Evolutionary conservation across 768 basidiomycete genomes (phyloP), one percentile per base, ranked within the genome.

Genomic region (Pleurotus djamor): DNA sequence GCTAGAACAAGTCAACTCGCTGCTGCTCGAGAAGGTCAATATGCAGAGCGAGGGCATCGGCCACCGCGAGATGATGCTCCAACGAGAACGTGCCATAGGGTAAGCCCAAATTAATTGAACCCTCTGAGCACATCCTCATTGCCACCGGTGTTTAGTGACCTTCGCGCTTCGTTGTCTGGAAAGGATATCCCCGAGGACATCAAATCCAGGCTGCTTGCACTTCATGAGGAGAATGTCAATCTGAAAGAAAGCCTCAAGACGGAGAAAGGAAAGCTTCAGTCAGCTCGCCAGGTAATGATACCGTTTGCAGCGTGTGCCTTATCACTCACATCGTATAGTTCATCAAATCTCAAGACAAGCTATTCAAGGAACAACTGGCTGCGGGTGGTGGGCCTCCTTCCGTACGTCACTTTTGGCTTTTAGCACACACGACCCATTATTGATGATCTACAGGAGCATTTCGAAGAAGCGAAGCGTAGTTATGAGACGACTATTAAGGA

Each of bases 21-120:
- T 98, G n/a, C 74, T 98, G 0, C 74, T 96, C 32, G 96, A 98
- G 70, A 98, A 98, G 74, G 89, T 97, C 58, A 91, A 81, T 61
- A 74, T 96, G 41, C 96, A 97, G 71, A 88, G 86, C 65, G 92
- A 94, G 50, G 89, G 91, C n/a, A 94, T 98, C 62, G 87, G 87
- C 12, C 90, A 95, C 65, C 79, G 95, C 54, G 96, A 97, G 68
- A 85, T 77, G 68, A 86, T 94, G 84, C 76, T 98, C 38, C 88
- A 91, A 67, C 83, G 92, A 49, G 94, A 96, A 69, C 85, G 89
- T 48, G 91, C 91, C 62, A 88, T 94, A 68, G 88, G 92, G 91
- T 92, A 67, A 63, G 68, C 35, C 10, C 21, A 28, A 28, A 28
- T 28, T 28, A 28, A 28, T 28, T 28, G 21, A 45, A 28, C 61